These are phyloP conservation scores for Solanum chilense DNA, from an alignment of 257 asterid genomes.

Conservation along the genomic window DNA sequence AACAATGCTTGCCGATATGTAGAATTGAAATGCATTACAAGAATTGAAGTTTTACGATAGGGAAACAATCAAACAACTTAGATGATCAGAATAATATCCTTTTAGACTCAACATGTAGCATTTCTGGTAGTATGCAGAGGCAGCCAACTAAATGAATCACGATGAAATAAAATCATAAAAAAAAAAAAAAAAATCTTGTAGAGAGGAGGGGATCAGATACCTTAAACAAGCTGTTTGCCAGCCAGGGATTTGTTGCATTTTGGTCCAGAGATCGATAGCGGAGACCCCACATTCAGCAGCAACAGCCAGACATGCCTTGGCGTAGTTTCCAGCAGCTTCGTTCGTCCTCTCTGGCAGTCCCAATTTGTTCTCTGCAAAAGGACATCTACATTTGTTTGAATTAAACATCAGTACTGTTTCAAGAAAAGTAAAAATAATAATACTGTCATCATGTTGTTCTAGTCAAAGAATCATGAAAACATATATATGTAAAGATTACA, in stretches of 20 bases:
- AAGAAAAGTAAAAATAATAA: neutral
- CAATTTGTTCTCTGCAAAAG: slow-evolving; percentile 25
- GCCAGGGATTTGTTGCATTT: slow-evolving; percentile 55
- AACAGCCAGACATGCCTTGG: slow-evolving; percentile 55
- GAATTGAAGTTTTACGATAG: neutral
- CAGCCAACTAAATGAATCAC: neutral
- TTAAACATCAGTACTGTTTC: neutral
- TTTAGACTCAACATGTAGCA: too few relatives aligned
- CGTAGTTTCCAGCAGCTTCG: slow-evolving; percentile 62
- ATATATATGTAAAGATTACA: slow-evolving; percentile 18
- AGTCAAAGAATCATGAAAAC: neutral
- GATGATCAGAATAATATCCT: neutral
- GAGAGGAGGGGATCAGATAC: slow-evolving; percentile 11
- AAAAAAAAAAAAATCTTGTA: neutral
- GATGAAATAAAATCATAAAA: neutral
- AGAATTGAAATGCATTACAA: neutral
- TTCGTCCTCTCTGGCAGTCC: slow-evolving; percentile 81
- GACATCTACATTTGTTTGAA: slow-evolving; percentile 19
- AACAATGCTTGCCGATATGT: neutral
- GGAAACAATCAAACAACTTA: neutral
- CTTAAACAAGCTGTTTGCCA: slow-evolving; percentile 59
- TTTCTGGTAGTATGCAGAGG: neutral
- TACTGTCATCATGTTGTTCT: neutral
- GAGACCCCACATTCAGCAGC: slow-evolving; percentile 55
- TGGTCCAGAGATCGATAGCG: slow-evolving; percentile 64